These are phyloP conservation scores for Neurospora sp. DNA, from an alignment of 495 filamentous ascomycete genomes.

Conservation along the genomic window DNA sequence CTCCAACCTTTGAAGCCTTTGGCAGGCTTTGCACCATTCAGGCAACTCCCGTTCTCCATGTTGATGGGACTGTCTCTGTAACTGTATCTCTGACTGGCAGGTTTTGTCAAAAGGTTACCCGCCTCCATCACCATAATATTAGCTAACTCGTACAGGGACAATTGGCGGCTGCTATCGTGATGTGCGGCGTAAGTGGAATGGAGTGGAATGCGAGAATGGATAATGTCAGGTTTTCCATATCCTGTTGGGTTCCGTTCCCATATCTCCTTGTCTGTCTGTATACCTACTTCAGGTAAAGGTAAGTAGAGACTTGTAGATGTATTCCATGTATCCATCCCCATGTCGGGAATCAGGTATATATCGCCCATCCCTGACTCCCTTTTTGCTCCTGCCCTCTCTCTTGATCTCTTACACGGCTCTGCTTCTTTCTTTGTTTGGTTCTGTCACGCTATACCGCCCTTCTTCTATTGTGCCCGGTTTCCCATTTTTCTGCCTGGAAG, in stretches of 20 bases:
- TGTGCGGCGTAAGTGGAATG: neutral
- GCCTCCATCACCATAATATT: neutral
- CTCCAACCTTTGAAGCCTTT: neutral
- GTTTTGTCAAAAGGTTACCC: neutral
- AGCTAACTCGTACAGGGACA: neutral
- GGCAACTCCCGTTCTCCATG: neutral
- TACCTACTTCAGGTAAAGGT: neutral
- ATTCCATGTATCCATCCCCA: neutral
- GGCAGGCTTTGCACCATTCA: neutral
- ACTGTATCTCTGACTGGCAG: neutral
- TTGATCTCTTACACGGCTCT: neutral
- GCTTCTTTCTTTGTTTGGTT: neutral
- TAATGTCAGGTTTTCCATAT: neutral
- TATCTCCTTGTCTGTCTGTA: neutral
- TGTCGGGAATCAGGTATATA: neutral
- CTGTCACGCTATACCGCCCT: neutral
- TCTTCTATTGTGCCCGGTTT: neutral
- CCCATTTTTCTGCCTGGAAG: neutral
- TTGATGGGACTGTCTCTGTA: neutral
- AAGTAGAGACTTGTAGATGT: neutral
- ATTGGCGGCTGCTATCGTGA: neutral
- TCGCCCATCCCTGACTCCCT: neutral
- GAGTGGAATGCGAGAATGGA: neutral
- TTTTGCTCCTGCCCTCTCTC: neutral
- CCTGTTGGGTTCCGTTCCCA: neutral